Evolutionary conservation across 2,329 filamentous ascomycete species (phyloP).

Genomic region (Penicillium sp.): DNA sequence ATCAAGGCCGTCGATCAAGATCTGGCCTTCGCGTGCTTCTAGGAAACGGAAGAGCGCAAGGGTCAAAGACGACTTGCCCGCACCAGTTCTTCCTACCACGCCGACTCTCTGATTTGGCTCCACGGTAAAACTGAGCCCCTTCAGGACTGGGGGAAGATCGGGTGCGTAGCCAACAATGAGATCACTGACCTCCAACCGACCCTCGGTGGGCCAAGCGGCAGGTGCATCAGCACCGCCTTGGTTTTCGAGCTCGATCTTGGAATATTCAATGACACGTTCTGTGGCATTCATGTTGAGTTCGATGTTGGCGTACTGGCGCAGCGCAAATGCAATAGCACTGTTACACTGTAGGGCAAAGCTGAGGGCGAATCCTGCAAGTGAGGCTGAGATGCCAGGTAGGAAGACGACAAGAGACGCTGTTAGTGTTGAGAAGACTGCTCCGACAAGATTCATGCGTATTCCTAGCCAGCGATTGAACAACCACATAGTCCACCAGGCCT

Average conservation of each 20-base stretch:
- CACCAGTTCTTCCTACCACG: constrained; percentile 35
- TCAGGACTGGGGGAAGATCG: constrained; percentile 55
- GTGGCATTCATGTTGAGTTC: constrained; percentile 53
- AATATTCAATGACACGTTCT: constrained; percentile 54
- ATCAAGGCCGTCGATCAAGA: constrained; percentile 32
- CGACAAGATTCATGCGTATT: constrained; percentile 68
- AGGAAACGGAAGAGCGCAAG: constrained; percentile 34
- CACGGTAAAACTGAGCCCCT: constrained; percentile 25
- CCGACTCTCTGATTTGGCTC: constrained; percentile 30
- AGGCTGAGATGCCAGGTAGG: constrained; percentile 62
- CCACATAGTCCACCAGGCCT: constrained; percentile 66
- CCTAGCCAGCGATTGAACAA: constrained; percentile 76
- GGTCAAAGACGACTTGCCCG: constrained; percentile 34
- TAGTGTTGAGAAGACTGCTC: constrained; percentile 66
- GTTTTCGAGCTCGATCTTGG: constrained; percentile 36
- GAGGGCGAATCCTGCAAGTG: constrained; percentile 72
- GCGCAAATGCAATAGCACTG: constrained; percentile 62
- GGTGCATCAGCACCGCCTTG: constrained; percentile 25
- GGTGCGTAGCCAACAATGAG: constrained; percentile 70
- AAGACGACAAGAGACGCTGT: constrained; percentile 65
- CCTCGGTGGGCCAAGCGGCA: constrained; percentile 48
- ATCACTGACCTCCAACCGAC: constrained; percentile 69
- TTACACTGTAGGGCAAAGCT: constrained; percentile 72
- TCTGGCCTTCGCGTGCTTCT: constrained; percentile 24
- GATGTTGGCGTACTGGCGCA: constrained; percentile 67